Evolutionary conservation across 1,284 basidiomycete genomes (phyloP), one percentile per base, ranked within the genome.

Genomic region (Xerocomus cyaneibrunnescens): DNA sequence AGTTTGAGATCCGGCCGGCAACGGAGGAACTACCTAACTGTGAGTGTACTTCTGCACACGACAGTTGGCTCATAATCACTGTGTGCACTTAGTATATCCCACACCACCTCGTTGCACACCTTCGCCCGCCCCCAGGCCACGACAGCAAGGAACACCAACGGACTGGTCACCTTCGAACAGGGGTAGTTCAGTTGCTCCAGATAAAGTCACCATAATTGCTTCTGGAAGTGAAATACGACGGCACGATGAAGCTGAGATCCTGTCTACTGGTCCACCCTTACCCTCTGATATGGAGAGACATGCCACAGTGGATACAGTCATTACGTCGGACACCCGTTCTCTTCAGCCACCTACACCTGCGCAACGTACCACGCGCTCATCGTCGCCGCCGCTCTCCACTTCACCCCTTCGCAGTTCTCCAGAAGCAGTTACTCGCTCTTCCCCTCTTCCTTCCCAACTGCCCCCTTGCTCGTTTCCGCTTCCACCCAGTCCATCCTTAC

Each of bases 301-400:
- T 2, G 2, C 16, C 35, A 31, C 36, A 12, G 8, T 8, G 10
- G 54, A 56, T 45, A 23, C 39, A 8, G n/a, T 10, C 22, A n/a
- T 34, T 3, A 25, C 28, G 1, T 49, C 52, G 9, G 62, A 60
- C 19, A 41, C 43, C 19, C 32, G 3, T 40, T 66, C 66, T 35
- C 48, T 57, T 39, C 68, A 54, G 36, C 62, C 67, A 21, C 69
- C 69, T 37, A 67, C 67, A 6, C 69, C 69, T 13, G 60, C 69
- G 3, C 66, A 69, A 47, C 60, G 64, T 37, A 45, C 47, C 7
- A 57, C 35, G 17, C 44, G 7, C 10, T 62, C 51, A n/a, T n/a
- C n/a, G 9, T 32, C 50, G 21, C 21, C 28, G 35, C 54, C 40
- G 42, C 37, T 14, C 16, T 56, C 54, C 27, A 45, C 54, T 1